These are phyloP conservation scores for Xylaria acuta DNA, from an alignment of 495 filamentous ascomycete genomes.

Conservation along the genomic window DNA sequence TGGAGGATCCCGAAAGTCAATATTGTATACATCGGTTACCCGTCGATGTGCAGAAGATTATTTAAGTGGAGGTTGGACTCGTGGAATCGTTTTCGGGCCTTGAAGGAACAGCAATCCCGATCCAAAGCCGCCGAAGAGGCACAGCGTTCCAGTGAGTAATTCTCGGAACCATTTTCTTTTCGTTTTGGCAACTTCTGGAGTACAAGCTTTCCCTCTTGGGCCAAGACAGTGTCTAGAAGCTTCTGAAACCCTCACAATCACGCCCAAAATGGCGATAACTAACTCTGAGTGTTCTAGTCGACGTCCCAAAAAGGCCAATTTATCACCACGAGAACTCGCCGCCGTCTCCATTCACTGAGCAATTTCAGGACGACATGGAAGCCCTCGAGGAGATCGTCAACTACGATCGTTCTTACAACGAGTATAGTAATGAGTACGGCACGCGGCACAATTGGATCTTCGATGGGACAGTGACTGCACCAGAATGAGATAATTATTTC, in stretches of 20 bases:
- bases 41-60: background rate
- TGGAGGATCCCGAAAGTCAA: constrained; percentile 10
- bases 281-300: too few relatives aligned
- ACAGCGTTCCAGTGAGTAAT: background rate
- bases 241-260: too few relatives aligned
- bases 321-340: background rate
- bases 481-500: background rate
- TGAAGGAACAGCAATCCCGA: background rate
- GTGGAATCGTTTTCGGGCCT: background rate
- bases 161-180: too few relatives aligned
- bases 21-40: background rate
- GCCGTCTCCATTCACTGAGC: constrained; percentile 10
- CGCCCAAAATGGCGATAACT: too few relatives aligned
- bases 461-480: background rate
- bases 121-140: constrained; percentile 7
- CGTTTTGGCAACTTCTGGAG: too few relatives aligned
- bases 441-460: background rate
- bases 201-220: too few relatives aligned
- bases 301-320: constrained; percentile 6
- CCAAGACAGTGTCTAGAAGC: too few relatives aligned
- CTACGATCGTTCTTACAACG: background rate
- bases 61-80: constrained; percentile 1
- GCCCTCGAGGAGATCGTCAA: background rate
- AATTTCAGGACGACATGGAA: constrained; percentile 13
- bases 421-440: background rate